phyloP scores from a whole-genome alignment of 441 rosid genomes.

The Corymbia citriodora region DNA sequence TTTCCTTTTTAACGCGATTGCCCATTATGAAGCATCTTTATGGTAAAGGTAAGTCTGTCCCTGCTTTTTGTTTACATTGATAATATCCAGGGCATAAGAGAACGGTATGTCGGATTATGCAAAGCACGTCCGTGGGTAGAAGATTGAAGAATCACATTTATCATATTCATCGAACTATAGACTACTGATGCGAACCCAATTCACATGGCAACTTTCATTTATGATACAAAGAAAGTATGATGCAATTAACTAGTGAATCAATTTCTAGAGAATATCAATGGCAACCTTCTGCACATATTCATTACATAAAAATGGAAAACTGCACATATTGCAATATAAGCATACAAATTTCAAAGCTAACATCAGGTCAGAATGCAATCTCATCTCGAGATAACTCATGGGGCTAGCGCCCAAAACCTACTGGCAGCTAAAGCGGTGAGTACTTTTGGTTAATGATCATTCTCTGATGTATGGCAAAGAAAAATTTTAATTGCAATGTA shows the following conservation, averaged over 20 bases:
- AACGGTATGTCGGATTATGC: background rate
- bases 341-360: too few relatives aligned
- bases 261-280: background rate
- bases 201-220: background rate
- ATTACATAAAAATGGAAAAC: too few relatives aligned
- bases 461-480: too few relatives aligned
- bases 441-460: too few relatives aligned
- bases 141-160: background rate
- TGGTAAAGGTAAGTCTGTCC: slow-evolving; percentile 24
- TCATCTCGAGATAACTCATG: too few relatives aligned
- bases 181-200: background rate
- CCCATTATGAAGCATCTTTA: background rate
- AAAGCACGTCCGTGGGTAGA: fast-evolving
- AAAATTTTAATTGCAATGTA: too few relatives aligned
- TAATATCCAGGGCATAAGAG: slow-evolving; percentile 36
- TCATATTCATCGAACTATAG: background rate
- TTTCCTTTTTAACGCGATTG: too few relatives aligned
- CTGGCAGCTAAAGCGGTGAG: too few relatives aligned
- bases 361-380: fast-evolving
- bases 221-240: background rate
- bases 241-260: background rate
- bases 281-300: background rate
- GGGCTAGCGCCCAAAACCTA: too few relatives aligned
- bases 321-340: too few relatives aligned
- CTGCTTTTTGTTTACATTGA: slow-evolving; percentile 39